These are phyloP conservation scores for Corynespora cassiicola DNA, from an alignment of 2,329 filamentous ascomycete genomes.

Conservation along the genomic window DNA sequence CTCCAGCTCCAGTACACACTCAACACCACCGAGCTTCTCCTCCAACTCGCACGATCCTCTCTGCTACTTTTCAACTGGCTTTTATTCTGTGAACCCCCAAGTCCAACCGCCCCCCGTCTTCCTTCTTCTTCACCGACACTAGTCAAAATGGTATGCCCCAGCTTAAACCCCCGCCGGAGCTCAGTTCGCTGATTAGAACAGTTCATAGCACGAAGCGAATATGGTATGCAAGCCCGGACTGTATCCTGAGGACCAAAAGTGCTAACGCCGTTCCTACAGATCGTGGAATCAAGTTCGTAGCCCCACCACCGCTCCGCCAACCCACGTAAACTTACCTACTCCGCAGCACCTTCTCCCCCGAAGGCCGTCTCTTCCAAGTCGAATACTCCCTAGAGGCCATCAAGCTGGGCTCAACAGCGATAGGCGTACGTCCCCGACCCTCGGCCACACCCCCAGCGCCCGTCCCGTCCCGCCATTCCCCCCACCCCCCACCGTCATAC, in stretches of 20 bases:
- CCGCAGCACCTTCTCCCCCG: conserved; percentile 94
- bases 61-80: background rate
- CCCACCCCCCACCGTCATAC: conserved; percentile 7
- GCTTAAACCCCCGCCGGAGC: conserved; percentile 32
- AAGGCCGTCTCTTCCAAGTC: conserved; percentile 99
- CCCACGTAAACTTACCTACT: conserved; percentile 29
- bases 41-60: conserved; percentile 3
- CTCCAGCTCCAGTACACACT: conserved; percentile 25
- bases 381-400: conserved; percentile 99
- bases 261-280: conserved; percentile 61
- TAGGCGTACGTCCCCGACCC: conserved; percentile 69
- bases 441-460: conserved; percentile 1
- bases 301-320: conserved; percentile 16
- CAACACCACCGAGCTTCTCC: conserved; percentile 12
- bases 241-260: conserved; percentile 18
- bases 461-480: conserved; percentile 2
- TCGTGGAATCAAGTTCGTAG: conserved; percentile 91
- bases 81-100: background rate
- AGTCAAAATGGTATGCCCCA: conserved; percentile 39
- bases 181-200: conserved; percentile 36
- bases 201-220: conserved; percentile 99
- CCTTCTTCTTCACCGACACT: conserved; percentile 1
- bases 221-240: conserved; percentile 74
- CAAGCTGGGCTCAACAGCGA: conserved; percentile 98
- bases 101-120: background rate